These are phyloP conservation scores for Theileria parva DNA, from an alignment of 169 alveolate species.

Conservation along the genomic window DNA sequence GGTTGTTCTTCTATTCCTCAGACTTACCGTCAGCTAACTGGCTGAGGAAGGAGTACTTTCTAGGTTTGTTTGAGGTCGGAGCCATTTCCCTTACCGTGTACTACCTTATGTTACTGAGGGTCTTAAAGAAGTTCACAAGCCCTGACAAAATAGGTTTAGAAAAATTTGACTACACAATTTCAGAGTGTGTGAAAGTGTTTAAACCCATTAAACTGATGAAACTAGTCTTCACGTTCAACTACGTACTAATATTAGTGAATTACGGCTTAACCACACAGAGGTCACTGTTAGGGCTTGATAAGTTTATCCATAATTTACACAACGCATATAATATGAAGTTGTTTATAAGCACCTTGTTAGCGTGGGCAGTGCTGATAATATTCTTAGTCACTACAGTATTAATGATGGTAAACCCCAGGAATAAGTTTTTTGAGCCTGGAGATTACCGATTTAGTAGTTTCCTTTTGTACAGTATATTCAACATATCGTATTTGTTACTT, in stretches of 20 bases:
- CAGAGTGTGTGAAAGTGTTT: neutral
- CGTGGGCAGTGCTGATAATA: neutral
- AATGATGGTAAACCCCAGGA: neutral
- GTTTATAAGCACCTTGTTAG: neutral
- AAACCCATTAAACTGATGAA: neutral
- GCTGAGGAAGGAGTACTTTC: slow-evolving; percentile 2
- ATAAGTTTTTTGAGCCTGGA: neutral
- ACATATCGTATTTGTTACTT: neutral
- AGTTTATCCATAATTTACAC: slow-evolving; percentile 4
- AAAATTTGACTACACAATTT: neutral
- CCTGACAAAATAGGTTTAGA: neutral
- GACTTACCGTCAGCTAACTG: slow-evolving; percentile 18
- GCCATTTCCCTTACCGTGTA: slow-evolving; percentile 19
- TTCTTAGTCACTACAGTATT: neutral
- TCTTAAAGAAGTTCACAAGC: neutral
- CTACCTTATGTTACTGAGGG: slow-evolving; percentile 20
- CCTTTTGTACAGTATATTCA: neutral
- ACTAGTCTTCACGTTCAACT: slow-evolving; percentile 11
- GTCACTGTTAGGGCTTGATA: neutral
- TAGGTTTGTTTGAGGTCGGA: slow-evolving; percentile 35
- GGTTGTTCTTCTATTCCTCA: slow-evolving; percentile 17
- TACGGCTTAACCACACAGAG: slow-evolving; percentile 32
- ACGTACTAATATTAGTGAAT: slow-evolving; percentile 22
- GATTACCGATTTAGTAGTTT: neutral
- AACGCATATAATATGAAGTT: slow-evolving; percentile 15